These are phyloP conservation scores for Russula sp. DNA, from an alignment of 768 basidiomycete genomes.

Conservation along the genomic window DNA sequence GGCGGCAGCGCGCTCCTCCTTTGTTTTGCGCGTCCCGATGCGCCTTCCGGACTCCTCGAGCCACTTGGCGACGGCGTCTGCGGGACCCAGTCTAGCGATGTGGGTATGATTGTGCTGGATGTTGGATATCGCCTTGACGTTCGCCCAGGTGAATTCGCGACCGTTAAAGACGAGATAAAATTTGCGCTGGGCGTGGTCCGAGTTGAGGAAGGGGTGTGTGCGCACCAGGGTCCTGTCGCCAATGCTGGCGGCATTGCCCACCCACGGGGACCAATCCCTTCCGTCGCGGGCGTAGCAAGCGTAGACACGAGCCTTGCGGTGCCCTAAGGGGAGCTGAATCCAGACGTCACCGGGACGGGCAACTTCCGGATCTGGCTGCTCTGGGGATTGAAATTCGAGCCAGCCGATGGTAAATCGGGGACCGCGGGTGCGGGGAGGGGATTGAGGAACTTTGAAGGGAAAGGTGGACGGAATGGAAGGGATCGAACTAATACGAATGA, in stretches of 20 bases:
- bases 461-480: slow-evolving; percentile 12
- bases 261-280: slow-evolving; percentile 14
- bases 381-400: slow-evolving; percentile 15
- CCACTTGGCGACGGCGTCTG: slow-evolving; percentile 16
- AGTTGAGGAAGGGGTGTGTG: slow-evolving; percentile 11
- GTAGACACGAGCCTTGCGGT: slow-evolving; percentile 17
- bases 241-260: background rate
- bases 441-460: slow-evolving; percentile 8
- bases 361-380: slow-evolving; percentile 14
- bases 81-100: slow-evolving; percentile 2
- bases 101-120: background rate
- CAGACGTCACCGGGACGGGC: slow-evolving; percentile 16
- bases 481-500: slow-evolving; percentile 3
- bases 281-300: slow-evolving; percentile 11
- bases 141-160: slow-evolving; percentile 7
- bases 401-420: slow-evolving; percentile 14
- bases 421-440: slow-evolving; percentile 1
- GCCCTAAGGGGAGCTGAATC: slow-evolving; percentile 15
- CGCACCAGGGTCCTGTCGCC: background rate
- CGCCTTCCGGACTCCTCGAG: slow-evolving; percentile 6
- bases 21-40: background rate
- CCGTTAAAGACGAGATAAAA: slow-evolving; percentile 17
- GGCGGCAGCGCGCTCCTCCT: background rate
- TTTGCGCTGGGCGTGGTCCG: slow-evolving; percentile 15
- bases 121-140: slow-evolving; percentile 10